Percentiles rank a stretch among this genome's conserved stretches.
Evolutionary conservation across 352 stramenopile species (phyloP).

Genomic region (Phytophthora fragariaefolia): DNA sequence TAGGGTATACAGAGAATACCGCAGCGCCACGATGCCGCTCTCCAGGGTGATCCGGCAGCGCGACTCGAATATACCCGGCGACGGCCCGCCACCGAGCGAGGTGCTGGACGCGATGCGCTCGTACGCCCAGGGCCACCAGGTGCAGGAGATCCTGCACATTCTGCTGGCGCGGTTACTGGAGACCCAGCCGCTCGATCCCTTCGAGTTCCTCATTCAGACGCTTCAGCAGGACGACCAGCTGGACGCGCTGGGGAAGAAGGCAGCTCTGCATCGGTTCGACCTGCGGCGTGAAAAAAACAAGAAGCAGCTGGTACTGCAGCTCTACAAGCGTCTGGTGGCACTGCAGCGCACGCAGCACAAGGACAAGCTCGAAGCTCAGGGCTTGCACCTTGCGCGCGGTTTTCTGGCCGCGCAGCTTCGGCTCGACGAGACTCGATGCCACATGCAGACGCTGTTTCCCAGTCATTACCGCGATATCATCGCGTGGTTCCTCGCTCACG

Average conservation of each 20-base stretch:
- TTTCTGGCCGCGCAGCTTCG: constrained; percentile 61
- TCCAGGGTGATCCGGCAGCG: constrained; percentile 45
- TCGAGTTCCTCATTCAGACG: constrained; percentile 69
- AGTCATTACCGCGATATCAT: constrained; percentile 69
- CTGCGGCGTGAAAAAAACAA: constrained; percentile 72
- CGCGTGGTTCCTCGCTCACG: constrained; percentile 43
- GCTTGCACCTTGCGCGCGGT: constrained; percentile 36
- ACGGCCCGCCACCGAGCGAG: constrained; percentile 32
- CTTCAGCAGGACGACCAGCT: constrained; percentile 60
- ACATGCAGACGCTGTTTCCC: constrained; percentile 57
- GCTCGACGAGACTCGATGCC: constrained; percentile 53
- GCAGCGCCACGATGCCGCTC: constrained; percentile 27
- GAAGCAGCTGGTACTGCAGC: constrained; percentile 47
- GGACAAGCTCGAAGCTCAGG: constrained; percentile 35
- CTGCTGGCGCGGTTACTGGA: constrained; percentile 66
- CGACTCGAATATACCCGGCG: constrained; percentile 21
- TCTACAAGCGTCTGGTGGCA: constrained; percentile 63
- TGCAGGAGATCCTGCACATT: constrained; percentile 69
- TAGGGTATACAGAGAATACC: no score
- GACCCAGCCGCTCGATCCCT: constrained; percentile 68
- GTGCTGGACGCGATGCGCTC: constrained; percentile 64
- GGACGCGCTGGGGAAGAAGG: constrained; percentile 55
- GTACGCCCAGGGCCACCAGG: constrained; percentile 64
- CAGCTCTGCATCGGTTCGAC: constrained; percentile 57
- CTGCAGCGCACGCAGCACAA: constrained; percentile 60